A percentile compares a stretch with the other conserved stretches of the same genome.
These are phyloP conservation scores for Starmerella vitae DNA, from an alignment of 805 yeast species.

Conservation along the genomic window DNA sequence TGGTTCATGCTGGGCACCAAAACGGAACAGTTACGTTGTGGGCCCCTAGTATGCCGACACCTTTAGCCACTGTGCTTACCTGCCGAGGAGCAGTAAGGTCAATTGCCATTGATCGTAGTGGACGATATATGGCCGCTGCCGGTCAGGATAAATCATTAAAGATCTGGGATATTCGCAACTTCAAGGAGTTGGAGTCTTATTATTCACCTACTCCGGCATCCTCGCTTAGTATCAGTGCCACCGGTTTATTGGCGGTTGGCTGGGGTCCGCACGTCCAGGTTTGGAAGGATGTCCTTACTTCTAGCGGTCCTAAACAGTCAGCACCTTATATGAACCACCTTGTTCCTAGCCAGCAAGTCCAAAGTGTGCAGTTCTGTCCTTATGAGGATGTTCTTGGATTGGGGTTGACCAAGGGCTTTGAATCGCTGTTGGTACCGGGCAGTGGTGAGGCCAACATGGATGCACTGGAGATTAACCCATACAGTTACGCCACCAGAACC, in stretches of 20 bases:
- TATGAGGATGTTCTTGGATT: slow-evolving; percentile 92
- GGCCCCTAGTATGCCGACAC: slow-evolving; percentile 81
- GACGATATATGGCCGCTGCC: slow-evolving; percentile 84
- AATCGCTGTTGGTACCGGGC: slow-evolving; percentile 87
- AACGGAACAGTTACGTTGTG: slow-evolving; percentile 88
- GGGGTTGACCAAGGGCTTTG: slow-evolving; percentile 66
- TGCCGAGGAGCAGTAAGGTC: slow-evolving; percentile 81
- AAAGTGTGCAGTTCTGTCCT: slow-evolving; percentile 65
- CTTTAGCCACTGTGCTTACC: slow-evolving; percentile 68
- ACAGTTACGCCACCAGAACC: slow-evolving; percentile 75
- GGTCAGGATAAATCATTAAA: slow-evolving; percentile 76
- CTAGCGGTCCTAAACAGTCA: slow-evolving; percentile 40
- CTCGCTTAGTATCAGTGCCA: slow-evolving; percentile 67
- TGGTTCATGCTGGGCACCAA: slow-evolving; percentile 82
- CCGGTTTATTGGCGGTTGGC: slow-evolving; percentile 75
- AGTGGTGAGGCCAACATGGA: slow-evolving; percentile 97
- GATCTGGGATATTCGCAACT: slow-evolving; percentile 86
- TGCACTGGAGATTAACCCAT: slow-evolving; percentile 86
- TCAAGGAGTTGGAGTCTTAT: slow-evolving; percentile 60
- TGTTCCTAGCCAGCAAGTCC: slow-evolving; percentile 62
- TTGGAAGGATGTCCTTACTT: slow-evolving; percentile 74
- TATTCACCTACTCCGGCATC: slow-evolving; percentile 75
- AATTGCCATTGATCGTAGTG: slow-evolving; percentile 78
- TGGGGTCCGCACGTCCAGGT: slow-evolving; percentile 93
- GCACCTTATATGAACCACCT: slow-evolving; percentile 89